These are phyloP conservation scores for Colletotrichum shisoi DNA, from an alignment of 2,329 filamentous ascomycete species.

Conservation along the genomic window DNA sequence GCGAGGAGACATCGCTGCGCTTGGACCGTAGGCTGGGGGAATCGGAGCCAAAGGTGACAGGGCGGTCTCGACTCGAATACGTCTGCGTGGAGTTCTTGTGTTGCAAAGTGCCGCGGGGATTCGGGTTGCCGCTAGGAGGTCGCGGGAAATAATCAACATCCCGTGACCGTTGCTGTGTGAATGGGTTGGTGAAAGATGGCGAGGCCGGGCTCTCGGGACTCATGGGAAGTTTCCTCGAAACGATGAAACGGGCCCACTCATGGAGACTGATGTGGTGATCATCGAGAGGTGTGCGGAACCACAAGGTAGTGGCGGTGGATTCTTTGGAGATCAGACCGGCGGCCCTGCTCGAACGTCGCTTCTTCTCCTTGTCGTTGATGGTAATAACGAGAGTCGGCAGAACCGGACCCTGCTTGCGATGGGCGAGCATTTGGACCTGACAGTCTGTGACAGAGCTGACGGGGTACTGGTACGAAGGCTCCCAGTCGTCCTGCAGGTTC, in stretches of 20 bases:
- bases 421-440: slow-evolving; percentile 65
- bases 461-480: slow-evolving; percentile 63
- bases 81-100: slow-evolving; percentile 60
- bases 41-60: slow-evolving; percentile 63
- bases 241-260: slow-evolving; percentile 67
- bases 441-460: slow-evolving; percentile 63
- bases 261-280: slow-evolving; percentile 62
- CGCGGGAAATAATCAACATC: slow-evolving; percentile 56
- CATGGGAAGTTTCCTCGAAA: slow-evolving; percentile 54
- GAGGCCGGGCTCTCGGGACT: slow-evolving; percentile 63
- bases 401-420: slow-evolving; percentile 68
- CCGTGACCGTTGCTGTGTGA: slow-evolving; percentile 47
- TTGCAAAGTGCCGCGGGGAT: slow-evolving; percentile 51
- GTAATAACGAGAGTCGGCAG: slow-evolving; percentile 67
- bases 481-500: slow-evolving; percentile 58
- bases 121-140: slow-evolving; percentile 55
- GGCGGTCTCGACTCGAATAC: slow-evolving; percentile 59
- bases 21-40: slow-evolving; percentile 69
- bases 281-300: slow-evolving; percentile 64
- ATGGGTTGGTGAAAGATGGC: slow-evolving; percentile 63
- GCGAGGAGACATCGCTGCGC: slow-evolving; percentile 69
- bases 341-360: slow-evolving; percentile 70
- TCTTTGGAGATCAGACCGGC: slow-evolving; percentile 65
- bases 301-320: slow-evolving; percentile 57
- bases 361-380: slow-evolving; percentile 68